Evolutionary conservation across 139 green algal species (phyloP), one percentile per base, ranked within the genome.

Genomic region (Ulvella scutata): DNA sequence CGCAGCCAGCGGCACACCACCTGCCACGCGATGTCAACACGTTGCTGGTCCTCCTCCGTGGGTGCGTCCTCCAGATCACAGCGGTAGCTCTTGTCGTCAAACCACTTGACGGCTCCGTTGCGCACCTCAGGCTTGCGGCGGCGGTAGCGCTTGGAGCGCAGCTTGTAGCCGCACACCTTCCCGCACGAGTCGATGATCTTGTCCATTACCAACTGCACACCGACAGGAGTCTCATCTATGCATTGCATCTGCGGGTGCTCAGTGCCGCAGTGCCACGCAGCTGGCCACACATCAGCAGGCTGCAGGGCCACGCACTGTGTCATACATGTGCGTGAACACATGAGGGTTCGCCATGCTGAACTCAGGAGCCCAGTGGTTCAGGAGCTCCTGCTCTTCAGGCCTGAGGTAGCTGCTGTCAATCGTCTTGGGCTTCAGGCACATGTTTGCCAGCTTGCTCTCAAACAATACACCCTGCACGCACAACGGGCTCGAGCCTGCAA

Each of bases 391-490:
- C 51, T 67, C 51, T 6, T 67, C 51, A 10, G 51, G 13, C 51
- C 33, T 67, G 51, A 67, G 51, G 51, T 67, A 67, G 7, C 33
- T 6, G n/a, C 33, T 26, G 33, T 67, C 20, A 29, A 67, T 67
- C n/a, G 33, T 67, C 51, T 67, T 67, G 9, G 51, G 51, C 17
- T 67, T 67, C 13, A 67, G 51, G 51, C 51, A 67, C 51, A 67
- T 67, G 17, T 67, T 67, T 26, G 51, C 51, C 13, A 67, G 51
- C 51, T 67, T 67, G 51, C 51, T 67, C 51, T 67, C 51, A 67
- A 67, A 67, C 9, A 67, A 26, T 6, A 67, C 51, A 67, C 33
- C 51, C 51, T 67, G 51, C 51, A 67, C 13, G 17, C 17, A 17
- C 17, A 17, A 59, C 17, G 13, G 17, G 13, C 13, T 59, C 40